A percentile compares a stretch with the other conserved stretches of the same genome.
phyloP scores from a whole-genome alignment of 2,329 filamentous ascomycete genomes.

The Trichoderma pleuroti region DNA sequence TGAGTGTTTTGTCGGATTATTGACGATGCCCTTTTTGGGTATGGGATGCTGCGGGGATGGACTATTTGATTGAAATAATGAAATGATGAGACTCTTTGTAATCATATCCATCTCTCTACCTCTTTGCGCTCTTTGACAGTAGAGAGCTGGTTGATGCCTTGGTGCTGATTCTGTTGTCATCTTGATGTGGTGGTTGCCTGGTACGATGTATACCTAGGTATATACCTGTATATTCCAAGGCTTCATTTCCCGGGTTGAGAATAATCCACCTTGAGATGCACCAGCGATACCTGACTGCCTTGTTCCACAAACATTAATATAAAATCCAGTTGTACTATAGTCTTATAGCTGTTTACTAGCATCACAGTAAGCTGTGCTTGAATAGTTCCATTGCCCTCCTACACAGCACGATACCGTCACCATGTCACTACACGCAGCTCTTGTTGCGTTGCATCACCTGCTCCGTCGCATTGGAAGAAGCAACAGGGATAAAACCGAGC shows the following conservation, averaged over 20 bases:
- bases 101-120: too few relatives aligned
- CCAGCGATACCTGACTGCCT: not conserved
- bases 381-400: not conserved
- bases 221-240: too few relatives aligned
- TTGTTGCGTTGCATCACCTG: not conserved
- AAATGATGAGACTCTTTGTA: not conserved
- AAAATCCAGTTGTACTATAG: not conserved
- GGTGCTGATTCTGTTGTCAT: not conserved
- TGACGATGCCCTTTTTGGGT: too few relatives aligned
- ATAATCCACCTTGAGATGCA: too few relatives aligned
- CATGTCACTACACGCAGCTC: not conserved
- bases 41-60: too few relatives aligned
- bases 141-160: not conserved
- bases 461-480: not conserved
- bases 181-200: not conserved
- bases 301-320: not conserved
- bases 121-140: not conserved
- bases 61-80: too few relatives aligned
- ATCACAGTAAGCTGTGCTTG: not conserved
- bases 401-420: not conserved
- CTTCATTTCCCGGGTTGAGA: not conserved
- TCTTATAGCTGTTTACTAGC: not conserved
- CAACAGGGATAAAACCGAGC: not conserved
- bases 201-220: too few relatives aligned
- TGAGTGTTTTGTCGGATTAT: too few relatives aligned